Percentiles rank a stretch among this genome's conserved stretches.
Conservation (phyloP, 768 basidiomycete species). For the Aureoboletus auriporus region DNA sequence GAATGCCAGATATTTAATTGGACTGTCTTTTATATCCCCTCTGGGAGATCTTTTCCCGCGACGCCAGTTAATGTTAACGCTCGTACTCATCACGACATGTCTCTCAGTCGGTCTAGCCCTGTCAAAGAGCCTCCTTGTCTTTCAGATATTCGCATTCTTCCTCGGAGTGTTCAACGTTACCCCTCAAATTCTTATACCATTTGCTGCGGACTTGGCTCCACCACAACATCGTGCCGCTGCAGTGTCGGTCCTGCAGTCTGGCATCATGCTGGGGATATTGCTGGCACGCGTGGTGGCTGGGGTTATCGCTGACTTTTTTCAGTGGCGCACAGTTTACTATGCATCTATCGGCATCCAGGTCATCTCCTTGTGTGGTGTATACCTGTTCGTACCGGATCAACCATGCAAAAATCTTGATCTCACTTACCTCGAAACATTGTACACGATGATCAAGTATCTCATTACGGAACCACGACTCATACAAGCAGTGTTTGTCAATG, state of each 20-base stretch:
- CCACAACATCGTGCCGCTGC: constrained; percentile 14
- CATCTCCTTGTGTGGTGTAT: constrained; percentile 25
- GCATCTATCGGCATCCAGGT: constrained; percentile 34
- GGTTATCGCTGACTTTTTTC: constrained; percentile 35
- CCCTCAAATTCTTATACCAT: constrained; percentile 36
- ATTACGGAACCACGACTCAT: constrained; percentile 39
- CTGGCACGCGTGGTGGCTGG: constrained; percentile 32
- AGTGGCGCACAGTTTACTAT: constrained; percentile 41
- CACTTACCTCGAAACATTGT: constrained; percentile 31
- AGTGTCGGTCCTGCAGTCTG: constrained; percentile 29
- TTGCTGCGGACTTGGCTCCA: constrained; percentile 43
- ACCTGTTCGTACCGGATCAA: constrained; percentile 37
- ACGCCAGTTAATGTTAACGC: constrained; percentile 36
- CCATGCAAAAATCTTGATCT: constrained; percentile 35
- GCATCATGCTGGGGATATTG: constrained; percentile 24
- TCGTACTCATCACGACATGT: constrained; percentile 30
- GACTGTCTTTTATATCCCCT: constrained; percentile 41
- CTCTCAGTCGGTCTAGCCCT: constrained; percentile 38
- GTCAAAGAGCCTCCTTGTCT: constrained; percentile 28
- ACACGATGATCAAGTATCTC: constrained; percentile 38
- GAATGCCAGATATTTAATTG: constrained; percentile 15
- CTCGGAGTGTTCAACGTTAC: constrained; percentile 37
- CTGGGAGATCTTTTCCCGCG: constrained; percentile 43
- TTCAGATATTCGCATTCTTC: constrained; percentile 35
- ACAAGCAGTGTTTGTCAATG: constrained; percentile 26